Conservation (phyloP, 2,329 filamentous ascomycete genomes). For the Macrophomina pseudophaseolina region DNA sequence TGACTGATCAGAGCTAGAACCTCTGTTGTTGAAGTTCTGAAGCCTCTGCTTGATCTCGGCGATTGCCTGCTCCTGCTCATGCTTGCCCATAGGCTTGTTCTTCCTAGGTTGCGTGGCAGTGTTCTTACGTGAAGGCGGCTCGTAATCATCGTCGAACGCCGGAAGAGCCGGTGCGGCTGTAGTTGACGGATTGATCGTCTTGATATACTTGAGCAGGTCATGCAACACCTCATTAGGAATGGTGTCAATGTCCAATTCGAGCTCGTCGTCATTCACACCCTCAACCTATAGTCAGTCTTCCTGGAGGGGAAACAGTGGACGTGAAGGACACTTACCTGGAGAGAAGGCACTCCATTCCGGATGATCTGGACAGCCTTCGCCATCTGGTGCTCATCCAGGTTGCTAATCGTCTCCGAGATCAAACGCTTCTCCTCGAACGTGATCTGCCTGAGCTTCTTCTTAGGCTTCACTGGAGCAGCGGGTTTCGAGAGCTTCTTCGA, state of each 20-base stretch:
- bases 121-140: conserved; percentile 48
- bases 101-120: conserved; percentile 65
- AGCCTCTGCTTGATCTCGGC: conserved; percentile 66
- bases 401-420: conserved; percentile 84
- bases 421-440: conserved; percentile 85
- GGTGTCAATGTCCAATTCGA: conserved; percentile 70
- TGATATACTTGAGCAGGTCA: conserved; percentile 62
- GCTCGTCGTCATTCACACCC: conserved; percentile 61
- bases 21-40: conserved; percentile 43
- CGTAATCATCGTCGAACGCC: conserved; percentile 56
- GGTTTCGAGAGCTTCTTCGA: conserved; percentile 36
- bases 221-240: conserved; percentile 60
- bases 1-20: conserved; percentile 52
- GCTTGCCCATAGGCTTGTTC: conserved; percentile 78
- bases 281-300: conserved; percentile 27
- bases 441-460: conserved; percentile 68
- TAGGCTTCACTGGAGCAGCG: conserved; percentile 47
- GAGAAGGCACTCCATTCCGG: conserved; percentile 77
- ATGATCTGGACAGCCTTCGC: conserved; percentile 86
- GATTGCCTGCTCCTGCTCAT: conserved; percentile 72
- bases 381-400: conserved; percentile 78
- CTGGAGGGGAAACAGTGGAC: too few relatives aligned
- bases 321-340: conserved; percentile 58
- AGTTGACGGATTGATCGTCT: conserved; percentile 37
- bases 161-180: conserved; percentile 44